Evolutionary conservation across 148 eudicot genomes (phyloP).

Genomic region (Cornus florida): DNA sequence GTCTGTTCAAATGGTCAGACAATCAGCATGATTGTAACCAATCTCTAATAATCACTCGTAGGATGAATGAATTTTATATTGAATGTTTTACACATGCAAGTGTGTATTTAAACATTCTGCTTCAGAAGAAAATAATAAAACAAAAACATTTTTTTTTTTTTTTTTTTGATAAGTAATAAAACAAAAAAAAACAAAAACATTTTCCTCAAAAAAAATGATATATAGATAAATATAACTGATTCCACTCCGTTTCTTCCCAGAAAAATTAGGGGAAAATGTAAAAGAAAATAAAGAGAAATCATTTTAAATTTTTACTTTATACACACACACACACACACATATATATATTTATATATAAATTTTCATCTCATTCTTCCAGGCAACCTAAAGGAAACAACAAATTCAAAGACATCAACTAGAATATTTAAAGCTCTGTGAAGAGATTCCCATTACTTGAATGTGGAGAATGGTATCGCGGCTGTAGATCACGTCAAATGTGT

Average conservation of each 20-base stretch:
- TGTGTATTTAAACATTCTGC: neutral
- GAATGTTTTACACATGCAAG: too few species aligned
- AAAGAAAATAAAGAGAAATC: neutral
- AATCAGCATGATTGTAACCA: neutral
- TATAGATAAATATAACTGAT: too few species aligned
- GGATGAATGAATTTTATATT: neutral
- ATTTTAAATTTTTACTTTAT: neutral
- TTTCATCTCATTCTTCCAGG: constrained; percentile 1
- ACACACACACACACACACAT: too few species aligned
- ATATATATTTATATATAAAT: too few species aligned
- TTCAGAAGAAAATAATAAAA: neutral
- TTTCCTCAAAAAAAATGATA: too few species aligned
- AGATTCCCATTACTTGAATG: constrained; percentile 65
- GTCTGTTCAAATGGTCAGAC: neutral
- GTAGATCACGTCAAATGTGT: constrained; percentile 86
- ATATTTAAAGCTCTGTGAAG: neutral
- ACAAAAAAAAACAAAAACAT: too few species aligned
- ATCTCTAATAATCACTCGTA: neutral
- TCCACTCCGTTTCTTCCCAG: too few species aligned
- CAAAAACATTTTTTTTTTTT: too few species aligned
- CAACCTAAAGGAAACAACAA: neutral
- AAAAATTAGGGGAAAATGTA: neutral
- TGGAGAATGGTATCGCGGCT: constrained; percentile 99
- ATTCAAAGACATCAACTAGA: neutral
- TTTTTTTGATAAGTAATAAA: too few species aligned